Percentiles rank a stretch among this genome's conserved stretches.
Conservation (phyloP, 1,139 yeast species). For the Candida tetrigidarum region DNA sequence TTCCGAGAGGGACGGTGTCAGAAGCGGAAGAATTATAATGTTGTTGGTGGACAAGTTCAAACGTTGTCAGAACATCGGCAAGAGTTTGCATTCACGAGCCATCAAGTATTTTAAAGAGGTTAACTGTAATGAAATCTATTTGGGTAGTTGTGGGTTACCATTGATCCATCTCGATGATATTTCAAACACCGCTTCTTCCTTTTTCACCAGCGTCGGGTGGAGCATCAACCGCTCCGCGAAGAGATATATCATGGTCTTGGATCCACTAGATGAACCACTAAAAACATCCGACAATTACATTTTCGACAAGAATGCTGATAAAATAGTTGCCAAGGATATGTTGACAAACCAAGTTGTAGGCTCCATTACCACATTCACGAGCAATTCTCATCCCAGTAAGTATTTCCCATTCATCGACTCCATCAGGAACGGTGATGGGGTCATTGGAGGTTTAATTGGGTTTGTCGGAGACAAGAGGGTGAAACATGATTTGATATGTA, state of each 20-base stretch:
- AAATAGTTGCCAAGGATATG: conserved; percentile 1
- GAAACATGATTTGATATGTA: conserved; percentile 60
- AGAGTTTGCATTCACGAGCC: conserved; percentile 59
- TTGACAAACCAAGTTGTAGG: conserved; percentile 56
- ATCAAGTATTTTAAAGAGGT: conserved; percentile 52
- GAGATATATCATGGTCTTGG: conserved; percentile 42
- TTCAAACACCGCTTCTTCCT: conserved; percentile 29
- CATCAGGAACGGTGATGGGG: conserved; percentile 17
- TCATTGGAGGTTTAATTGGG: conserved; percentile 59
- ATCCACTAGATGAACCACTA: conserved; percentile 57
- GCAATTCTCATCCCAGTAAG: conserved; percentile 48
- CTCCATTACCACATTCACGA: conserved; percentile 56
- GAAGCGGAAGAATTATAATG: conserved; percentile 51
- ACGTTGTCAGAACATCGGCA: conserved; percentile 61
- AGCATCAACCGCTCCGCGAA: conserved; percentile 21
- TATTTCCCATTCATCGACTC: conserved; percentile 55
- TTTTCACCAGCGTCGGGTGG: conserved; percentile 48
- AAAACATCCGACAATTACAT: background rate
- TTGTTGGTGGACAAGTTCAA: conserved; percentile 60
- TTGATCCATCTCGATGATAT: conserved; percentile 44
- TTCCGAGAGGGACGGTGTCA: conserved; percentile 25
- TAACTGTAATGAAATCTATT: conserved; percentile 42
- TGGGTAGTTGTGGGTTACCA: conserved; percentile 61
- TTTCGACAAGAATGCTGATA: conserved; percentile 1
- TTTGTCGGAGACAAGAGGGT: conserved; percentile 61